phyloP scores from a whole-genome alignment of 352 stramenopile species.

The Phytophthora colocasiae region DNA sequence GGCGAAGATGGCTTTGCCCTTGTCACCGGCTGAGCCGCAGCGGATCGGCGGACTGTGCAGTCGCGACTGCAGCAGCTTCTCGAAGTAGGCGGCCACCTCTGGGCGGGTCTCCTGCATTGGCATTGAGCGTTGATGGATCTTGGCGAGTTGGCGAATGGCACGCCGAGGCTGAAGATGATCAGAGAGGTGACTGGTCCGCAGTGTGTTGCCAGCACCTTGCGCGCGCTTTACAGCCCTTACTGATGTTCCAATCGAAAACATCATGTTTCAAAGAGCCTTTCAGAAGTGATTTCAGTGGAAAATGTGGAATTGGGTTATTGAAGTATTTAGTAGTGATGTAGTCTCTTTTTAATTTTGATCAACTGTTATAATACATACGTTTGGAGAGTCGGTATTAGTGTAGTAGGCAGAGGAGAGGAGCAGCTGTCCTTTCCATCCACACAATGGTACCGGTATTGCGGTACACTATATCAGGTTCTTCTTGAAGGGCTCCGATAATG shows the following conservation, averaged over 20 bases:
- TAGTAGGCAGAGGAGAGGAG: neutral
- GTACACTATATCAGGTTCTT: conserved; percentile 15
- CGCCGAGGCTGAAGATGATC: conserved; percentile 9
- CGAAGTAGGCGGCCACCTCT: conserved; percentile 66
- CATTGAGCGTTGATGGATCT: conserved; percentile 5
- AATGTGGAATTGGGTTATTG: neutral
- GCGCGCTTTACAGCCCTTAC: conserved; percentile 10
- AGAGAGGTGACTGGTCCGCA: conserved; percentile 12
- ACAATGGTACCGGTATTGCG: conserved; percentile 3
- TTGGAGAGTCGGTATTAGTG: too few species aligned
- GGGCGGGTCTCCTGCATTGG: conserved; percentile 54
- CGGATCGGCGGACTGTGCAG: conserved; percentile 59
- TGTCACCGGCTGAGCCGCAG: conserved; percentile 57
- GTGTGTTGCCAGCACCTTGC: conserved; percentile 15
- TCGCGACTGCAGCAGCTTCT: conserved; percentile 60
- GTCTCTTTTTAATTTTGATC: neutral
- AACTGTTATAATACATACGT: too few species aligned
- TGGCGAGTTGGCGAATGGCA: conserved; percentile 25
- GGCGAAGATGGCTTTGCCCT: conserved; percentile 82
- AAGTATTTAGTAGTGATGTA: neutral
- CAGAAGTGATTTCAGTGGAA: too few species aligned
- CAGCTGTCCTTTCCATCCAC: conserved; percentile 4
- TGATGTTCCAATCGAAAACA: conserved; percentile 36
- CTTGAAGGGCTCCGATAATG: conserved; percentile 19
- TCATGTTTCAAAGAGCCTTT: neutral